These are phyloP conservation scores for Pyrenochaeta sp. DNA, from an alignment of 2,329 filamentous ascomycete genomes.

Conservation along the genomic window DNA sequence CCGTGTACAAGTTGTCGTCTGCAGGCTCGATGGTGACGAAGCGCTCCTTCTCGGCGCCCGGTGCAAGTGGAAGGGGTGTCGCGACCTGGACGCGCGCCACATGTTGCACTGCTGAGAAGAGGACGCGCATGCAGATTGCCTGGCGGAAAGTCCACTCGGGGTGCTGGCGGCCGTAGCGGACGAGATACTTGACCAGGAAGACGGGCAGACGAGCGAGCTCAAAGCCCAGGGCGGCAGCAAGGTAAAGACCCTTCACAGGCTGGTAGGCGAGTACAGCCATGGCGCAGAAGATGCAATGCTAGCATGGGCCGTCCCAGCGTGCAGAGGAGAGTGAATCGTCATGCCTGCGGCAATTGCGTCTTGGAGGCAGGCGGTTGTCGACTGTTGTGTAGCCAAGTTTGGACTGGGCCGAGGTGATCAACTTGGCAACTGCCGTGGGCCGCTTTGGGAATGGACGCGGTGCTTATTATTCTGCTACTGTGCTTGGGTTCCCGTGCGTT, in stretches of 20 bases:
- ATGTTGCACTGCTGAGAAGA: constrained; percentile 46
- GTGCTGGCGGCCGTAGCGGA: constrained; percentile 49
- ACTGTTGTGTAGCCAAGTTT: too few relatives aligned
- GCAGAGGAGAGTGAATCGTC: too few relatives aligned
- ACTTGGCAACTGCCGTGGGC: too few relatives aligned
- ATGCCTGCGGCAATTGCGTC: too few relatives aligned
- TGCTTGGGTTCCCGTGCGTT: not conserved
- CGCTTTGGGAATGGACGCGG: too few relatives aligned
- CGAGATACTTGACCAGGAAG: constrained; percentile 50
- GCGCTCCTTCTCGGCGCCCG: constrained; percentile 50
- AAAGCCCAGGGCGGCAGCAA: constrained; percentile 44
- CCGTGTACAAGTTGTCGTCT: constrained; percentile 32
- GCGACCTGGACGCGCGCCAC: constrained; percentile 33
- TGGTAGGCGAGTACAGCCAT: constrained; percentile 40
- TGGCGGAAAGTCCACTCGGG: constrained; percentile 52
- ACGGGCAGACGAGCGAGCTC: constrained; percentile 50
- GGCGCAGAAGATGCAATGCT: not conserved
- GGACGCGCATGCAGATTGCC: constrained; percentile 45
- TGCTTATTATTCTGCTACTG: too few relatives aligned
- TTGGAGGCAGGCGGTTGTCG: too few relatives aligned
- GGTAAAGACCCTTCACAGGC: constrained; percentile 53
- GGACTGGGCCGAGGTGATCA: too few relatives aligned
- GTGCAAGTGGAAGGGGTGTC: constrained; percentile 44
- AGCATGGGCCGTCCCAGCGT: not conserved
- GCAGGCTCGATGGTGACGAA: constrained; percentile 47